Percentiles rank a stretch among this genome's conserved stretches.
These are phyloP conservation scores for Xylariaceae sp. DNA, from an alignment of 2,329 filamentous ascomycete species.

Conservation along the genomic window DNA sequence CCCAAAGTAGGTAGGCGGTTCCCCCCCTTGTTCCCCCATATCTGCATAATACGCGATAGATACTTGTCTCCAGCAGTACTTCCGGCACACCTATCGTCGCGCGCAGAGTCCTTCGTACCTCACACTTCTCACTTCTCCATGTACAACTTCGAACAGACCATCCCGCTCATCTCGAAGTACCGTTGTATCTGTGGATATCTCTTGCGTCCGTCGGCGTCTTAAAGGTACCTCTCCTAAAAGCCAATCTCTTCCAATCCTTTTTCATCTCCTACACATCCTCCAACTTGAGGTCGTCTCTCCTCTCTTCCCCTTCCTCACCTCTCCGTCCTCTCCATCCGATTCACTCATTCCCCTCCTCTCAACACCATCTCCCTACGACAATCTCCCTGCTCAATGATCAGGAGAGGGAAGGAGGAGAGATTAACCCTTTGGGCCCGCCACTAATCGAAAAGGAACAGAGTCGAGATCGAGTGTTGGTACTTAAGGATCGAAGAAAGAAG, in stretches of 20 bases:
- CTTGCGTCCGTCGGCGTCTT: conserved; percentile 33
- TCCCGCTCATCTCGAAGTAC: conserved; percentile 10
- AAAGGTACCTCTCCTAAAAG: conserved; percentile 36
- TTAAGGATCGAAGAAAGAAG: conserved; percentile 10
- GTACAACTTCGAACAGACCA: neutral
- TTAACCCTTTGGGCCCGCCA: conserved; percentile 22
- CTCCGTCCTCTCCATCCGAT: conserved; percentile 38
- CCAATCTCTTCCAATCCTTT: conserved; percentile 52
- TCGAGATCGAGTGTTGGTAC: conserved; percentile 21
- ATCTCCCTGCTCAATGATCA: conserved; percentile 37
- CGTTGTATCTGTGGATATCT: conserved; percentile 20
- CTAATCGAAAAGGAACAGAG: conserved; percentile 25
- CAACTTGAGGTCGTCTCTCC: conserved; percentile 41
- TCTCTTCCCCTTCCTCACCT: conserved; percentile 27
- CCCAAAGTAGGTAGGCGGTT: too few species aligned
- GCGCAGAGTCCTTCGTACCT: too few species aligned
- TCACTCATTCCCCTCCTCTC: conserved; percentile 50
- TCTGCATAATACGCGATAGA: too few species aligned
- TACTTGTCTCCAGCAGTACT: too few species aligned
- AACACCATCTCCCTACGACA: conserved; percentile 33
- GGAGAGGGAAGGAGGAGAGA: conserved; percentile 34
- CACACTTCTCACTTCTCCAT: neutral
- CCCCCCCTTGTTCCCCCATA: too few species aligned
- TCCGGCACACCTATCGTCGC: too few species aligned
- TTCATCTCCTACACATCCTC: conserved; percentile 48